Evolutionary conservation across 495 filamentous ascomycete genomes (phyloP), one percentile per base, ranked within the genome.

Genomic region (Penicillium robsamsonii): DNA sequence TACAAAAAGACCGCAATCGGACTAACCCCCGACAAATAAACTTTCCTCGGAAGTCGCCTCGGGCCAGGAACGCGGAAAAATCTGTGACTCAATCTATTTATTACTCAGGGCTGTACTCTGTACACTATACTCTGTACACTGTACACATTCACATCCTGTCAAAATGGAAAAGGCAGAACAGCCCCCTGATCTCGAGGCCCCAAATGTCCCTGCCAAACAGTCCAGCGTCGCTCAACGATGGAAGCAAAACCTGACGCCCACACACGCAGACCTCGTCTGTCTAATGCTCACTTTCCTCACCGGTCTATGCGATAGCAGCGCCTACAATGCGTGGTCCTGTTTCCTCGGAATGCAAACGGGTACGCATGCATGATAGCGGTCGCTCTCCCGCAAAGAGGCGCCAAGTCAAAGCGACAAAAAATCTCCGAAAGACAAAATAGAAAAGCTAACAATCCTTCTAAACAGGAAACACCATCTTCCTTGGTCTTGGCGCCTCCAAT

Each of bases 331-430:
- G 41, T 84, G 82, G 72, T 77, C 75, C 25, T 82, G 80, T 56
- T 87, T 87, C 65, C 69, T 84, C 44, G 81, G 79, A 40, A 86
- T 86, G 82, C 84, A 87, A 62, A 86, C 84, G 1, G 84, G 84
- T 60, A 83, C 76, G 65, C 72, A 78, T 55, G 65, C 79, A 66
- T 38, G 71, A 78, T 55, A 73, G 73, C 12, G 27, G 29, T 13
- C 27, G 45, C 45, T 30, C 43, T 13, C 20, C 13, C 44, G 53
- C 18, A 25, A 75, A 75, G 40, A 59, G 45, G 45, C 27, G 48
- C 35, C 4, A 41, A 29, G 22, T 9, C 43, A 27, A 27, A 9
- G 12, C 4, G 6, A 22, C 22, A 22, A 10, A 29, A 12, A 11
- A 1, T 5, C n/a, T 24, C 33, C 31, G 10, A 20, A 7, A 22